These are phyloP conservation scores for Thalassiosira exigua DNA, from an alignment of 352 stramenopile species.

Conservation along the genomic window DNA sequence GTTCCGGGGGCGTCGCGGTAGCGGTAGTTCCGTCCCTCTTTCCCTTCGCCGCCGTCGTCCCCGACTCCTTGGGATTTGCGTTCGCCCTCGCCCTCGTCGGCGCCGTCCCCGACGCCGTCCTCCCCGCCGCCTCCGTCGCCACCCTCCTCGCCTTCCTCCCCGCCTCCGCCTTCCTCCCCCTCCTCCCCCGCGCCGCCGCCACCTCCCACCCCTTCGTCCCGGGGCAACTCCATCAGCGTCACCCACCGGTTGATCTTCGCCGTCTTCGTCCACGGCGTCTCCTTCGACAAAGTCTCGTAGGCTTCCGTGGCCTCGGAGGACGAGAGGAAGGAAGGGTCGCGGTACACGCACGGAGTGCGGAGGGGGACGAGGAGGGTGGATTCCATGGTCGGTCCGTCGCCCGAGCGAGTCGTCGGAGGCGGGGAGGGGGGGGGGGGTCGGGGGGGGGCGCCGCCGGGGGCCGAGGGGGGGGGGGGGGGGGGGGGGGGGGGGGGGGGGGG, in stretches of 20 bases:
- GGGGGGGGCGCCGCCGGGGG: no score
- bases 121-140: constrained; percentile 1
- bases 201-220: constrained; percentile 7
- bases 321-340: constrained; percentile 61
- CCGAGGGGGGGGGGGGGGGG: no score
- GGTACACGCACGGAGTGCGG: constrained; percentile 66
- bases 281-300: constrained; percentile 58
- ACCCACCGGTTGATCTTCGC: constrained; percentile 81
- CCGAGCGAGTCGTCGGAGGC: not conserved
- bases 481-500: no score
- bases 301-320: constrained; percentile 34
- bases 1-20: constrained; percentile 70
- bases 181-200: not conserved
- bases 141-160: constrained; percentile 4
- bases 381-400: no score
- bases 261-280: constrained; percentile 72
- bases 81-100: not conserved
- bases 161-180: no score
- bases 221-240: constrained; percentile 60
- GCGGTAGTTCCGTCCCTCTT: constrained; percentile 44
- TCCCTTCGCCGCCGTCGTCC: not conserved
- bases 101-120: not conserved
- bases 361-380: constrained; percentile 57
- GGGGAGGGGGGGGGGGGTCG: no score
- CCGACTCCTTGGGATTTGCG: no score